A percentile compares a stretch with the other conserved stretches of the same genome.
These are phyloP conservation scores for Glaciozyma antarctica DNA, from an alignment of 768 basidiomycete species.

Conservation along the genomic window DNA sequence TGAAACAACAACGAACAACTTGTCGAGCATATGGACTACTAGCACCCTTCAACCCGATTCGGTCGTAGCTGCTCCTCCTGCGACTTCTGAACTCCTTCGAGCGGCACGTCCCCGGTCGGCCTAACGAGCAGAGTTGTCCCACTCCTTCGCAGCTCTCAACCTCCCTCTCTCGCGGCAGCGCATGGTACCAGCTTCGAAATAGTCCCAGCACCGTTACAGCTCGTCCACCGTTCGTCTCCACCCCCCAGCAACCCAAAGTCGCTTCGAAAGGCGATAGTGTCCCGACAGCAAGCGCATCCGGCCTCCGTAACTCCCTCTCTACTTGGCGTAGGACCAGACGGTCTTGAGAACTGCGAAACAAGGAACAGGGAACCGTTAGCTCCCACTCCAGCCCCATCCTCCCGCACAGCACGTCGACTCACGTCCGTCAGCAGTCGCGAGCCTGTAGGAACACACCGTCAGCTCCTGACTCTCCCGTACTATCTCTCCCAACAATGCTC, in stretches of 20 bases:
- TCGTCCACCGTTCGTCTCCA: neutral
- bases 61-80: no score
- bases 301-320: slow-evolving; percentile 36
- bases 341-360: slow-evolving; percentile 69
- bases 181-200: neutral
- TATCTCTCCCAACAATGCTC: neutral
- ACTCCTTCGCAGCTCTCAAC: no score
- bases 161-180: neutral
- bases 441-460: slow-evolving; percentile 38
- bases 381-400: neutral
- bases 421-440: slow-evolving; percentile 92
- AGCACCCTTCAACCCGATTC: slow-evolving; percentile 5
- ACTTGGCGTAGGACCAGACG: slow-evolving; percentile 94
- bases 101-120: no score
- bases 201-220: neutral
- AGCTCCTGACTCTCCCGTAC: neutral
- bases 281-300: neutral
- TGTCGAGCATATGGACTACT: neutral
- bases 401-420: slow-evolving; percentile 43
- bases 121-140: no score
- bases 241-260: neutral
- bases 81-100: no score
- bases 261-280: neutral
- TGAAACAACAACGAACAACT: no score
- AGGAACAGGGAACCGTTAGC: neutral